Evolutionary conservation across 768 basidiomycete genomes (phyloP).

Genomic region (Termitomyces sp.): DNA sequence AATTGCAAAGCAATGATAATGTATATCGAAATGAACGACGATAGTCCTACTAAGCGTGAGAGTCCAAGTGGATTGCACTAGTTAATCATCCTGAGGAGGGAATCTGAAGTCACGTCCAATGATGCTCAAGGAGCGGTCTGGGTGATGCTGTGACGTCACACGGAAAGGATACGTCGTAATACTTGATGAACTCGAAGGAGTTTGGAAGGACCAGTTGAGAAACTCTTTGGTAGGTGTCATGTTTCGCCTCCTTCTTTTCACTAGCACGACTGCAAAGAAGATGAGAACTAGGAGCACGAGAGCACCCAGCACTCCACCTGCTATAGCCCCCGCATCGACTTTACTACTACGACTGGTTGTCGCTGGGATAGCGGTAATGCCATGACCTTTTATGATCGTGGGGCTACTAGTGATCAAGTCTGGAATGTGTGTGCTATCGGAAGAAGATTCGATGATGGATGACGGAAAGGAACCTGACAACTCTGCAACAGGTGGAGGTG

Average conservation of each 20-base stretch:
- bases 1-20: neutral
- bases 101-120: neutral
- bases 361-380: neutral
- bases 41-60: too few species aligned
- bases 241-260: conserved; percentile 34
- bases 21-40: too few species aligned
- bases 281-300: conserved; percentile 30
- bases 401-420: too few species aligned
- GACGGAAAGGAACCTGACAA: too few species aligned
- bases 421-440: too few species aligned
- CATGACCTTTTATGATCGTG: neutral
- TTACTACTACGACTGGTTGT: conserved; percentile 8
- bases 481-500: too few species aligned
- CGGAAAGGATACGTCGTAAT: neutral
- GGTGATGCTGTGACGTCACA: neutral
- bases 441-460: neutral
- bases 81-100: neutral
- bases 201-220: conserved; percentile 18
- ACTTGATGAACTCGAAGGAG: neutral
- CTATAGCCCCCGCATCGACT: conserved; percentile 39
- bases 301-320: conserved; percentile 48
- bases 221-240: conserved; percentile 61
- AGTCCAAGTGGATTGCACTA: neutral
- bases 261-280: conserved; percentile 26
- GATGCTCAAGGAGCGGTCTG: neutral